Conservation (phyloP, 75 land plant genomes). For the Selaginella moellendorffii region DNA sequence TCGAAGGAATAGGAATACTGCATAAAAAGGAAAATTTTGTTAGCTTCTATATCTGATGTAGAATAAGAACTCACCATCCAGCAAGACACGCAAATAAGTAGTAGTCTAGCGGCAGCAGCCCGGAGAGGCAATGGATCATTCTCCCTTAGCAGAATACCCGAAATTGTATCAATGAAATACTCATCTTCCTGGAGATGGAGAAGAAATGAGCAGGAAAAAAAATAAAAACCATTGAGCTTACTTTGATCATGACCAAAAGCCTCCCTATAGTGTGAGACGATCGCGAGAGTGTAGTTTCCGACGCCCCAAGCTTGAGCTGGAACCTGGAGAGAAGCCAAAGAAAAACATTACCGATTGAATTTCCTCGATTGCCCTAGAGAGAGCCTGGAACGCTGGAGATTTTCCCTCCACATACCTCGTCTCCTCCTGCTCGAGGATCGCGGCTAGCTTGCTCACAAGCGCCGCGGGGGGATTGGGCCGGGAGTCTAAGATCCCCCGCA, state of each 20-base stretch:
- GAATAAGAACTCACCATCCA: slow-evolving; percentile 66
- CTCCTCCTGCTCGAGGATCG: slow-evolving; percentile 69
- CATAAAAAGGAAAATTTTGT: slow-evolving; percentile 10
- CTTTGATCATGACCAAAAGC: not conserved
- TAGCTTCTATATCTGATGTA: slow-evolving; percentile 52
- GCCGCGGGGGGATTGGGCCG: slow-evolving; percentile 48
- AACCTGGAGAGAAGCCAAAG: not conserved
- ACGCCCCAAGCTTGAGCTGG: not conserved
- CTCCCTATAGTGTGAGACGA: not conserved
- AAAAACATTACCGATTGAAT: not conserved
- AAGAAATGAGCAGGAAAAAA: no score
- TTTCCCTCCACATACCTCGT: slow-evolving; percentile 49
- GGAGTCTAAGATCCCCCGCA: slow-evolving; percentile 48
- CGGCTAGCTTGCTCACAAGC: slow-evolving; percentile 57
- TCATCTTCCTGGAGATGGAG: slow-evolving; percentile 95
- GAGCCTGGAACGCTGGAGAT: no score
- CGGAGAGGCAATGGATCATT: slow-evolving; percentile 37
- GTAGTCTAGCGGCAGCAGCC: slow-evolving; percentile 75
- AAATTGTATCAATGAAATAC: slow-evolving; percentile 80
- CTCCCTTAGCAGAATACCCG: slow-evolving; percentile 57
- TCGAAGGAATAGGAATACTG: slow-evolving; percentile 97
- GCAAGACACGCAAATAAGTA: slow-evolving; percentile 55
- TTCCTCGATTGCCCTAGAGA: no score
- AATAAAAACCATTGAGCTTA: no score
- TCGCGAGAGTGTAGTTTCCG: not conserved